Base-by-base conservation (phyloP, 169 alveolate genomes). In the Besnoitia besnoiti region DNA sequence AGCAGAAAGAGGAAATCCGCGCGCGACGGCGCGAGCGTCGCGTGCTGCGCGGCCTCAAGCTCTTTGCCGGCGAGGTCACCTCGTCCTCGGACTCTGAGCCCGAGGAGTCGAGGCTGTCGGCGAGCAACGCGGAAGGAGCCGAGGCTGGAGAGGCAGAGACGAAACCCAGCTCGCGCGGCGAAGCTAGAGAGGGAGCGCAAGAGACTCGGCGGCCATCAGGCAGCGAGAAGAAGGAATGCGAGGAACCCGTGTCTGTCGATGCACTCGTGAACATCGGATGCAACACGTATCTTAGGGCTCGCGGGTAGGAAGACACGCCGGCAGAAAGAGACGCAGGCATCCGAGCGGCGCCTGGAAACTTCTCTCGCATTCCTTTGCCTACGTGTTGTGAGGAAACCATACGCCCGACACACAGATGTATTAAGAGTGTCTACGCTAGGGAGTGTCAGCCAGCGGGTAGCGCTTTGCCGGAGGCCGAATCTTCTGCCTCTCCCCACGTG, bases 191-290 rank as follows among this genome's bases (percentile, higher is more conserved):
- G 46, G 82, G 47, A 73, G n/a, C 14, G 46, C 8, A 37, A 3
- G 82, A n/a, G 82, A 73, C 16, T 14, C 67, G 82, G 46, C 47
- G 82, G 39, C 82, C 47, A 24, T 8, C 82, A 19, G 44, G 46
- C 47, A 30, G n/a, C 8, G 10, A 39, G 82, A n/a, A 73, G 82
- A 73, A 73, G 27, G 21, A 39, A n/a, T 39, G n/a, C 47, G 8
- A 30, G 44, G 39, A 30, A 5, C 40, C 87, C 24, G 59, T 77
- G 7, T 55, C 87, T 19, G 87, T 77, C 1, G 87, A 77, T 37
- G 59, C 55, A 27, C 87, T 77, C 16, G 87, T 77, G 44, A 77
- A 77, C 30, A 35, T 77, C 61, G 87, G 87, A 8, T 77, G 87
- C 21, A 37, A 77, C 87, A 37, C 59, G 21, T 77, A 77, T 27